Evolutionary conservation across 31 red algal species (phyloP), one percentile per base, ranked within the genome.

Genomic region (Bonnemaisonia californica): DNA sequence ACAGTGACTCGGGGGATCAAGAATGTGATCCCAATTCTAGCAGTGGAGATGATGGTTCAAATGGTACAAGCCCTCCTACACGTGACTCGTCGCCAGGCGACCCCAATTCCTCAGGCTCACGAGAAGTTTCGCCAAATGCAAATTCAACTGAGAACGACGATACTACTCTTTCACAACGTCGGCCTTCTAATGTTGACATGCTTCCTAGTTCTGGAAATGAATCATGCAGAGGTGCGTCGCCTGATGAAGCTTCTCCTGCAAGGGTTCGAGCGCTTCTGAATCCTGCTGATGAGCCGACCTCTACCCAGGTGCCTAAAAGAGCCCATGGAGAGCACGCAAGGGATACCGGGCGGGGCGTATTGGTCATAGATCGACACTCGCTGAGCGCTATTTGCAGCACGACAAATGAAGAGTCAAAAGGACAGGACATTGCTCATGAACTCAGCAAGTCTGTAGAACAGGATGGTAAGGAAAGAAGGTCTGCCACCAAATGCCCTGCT

Each of bases 21-120:
- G 87, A 90, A 30, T 64, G 51, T 26, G 87, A 83, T 34, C 78
- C 78, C 19, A 74, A 76, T 36, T 90, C 76, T 57, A 77, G 78
- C 41, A 83, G 78, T 36, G 78, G 87, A 0, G 69, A 82, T 77
- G 87, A 82, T 70, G 71, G 40, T 11, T 7, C 45, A 28, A 61
- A 55, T 30, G 19, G 62, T 56, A 22, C 31, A 55, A 72, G 31
- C 30, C 65, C 80, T 23, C 60, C 67, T 33, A 68, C 77, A 21
- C n/a, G 80, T 34, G 62, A 72, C 39, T 83, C 80, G 18, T 83
- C 80, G 21, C 65, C 80, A 37, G 62, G 29, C 11, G 80, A 83
- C 38, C 80, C 80, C 4, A 72, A 29, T 19, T 83, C 80, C 2
- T 83, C 80, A 41, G 62, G 62, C 18, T 83, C 80, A 16, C 62